Conservation (phyloP, 208 protist species). For the Wallacemonas sp. region DNA sequence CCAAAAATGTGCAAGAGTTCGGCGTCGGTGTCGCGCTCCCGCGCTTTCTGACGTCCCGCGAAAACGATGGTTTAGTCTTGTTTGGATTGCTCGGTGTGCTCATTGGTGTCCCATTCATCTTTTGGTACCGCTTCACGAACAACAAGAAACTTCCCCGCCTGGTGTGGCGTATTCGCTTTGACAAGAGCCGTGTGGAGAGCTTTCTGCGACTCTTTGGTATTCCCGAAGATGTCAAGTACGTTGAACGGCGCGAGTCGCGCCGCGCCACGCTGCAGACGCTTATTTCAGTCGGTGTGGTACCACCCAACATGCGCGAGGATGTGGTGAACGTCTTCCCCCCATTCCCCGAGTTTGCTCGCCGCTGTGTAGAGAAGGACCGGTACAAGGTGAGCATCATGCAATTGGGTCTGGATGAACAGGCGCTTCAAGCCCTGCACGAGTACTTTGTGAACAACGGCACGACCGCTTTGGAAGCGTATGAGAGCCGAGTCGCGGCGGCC, state of each 20-base stretch:
- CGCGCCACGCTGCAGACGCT: slow-evolving; percentile 42
- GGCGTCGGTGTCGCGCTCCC: slow-evolving; percentile 89
- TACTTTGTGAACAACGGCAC: slow-evolving; percentile 69
- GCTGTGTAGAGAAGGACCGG: slow-evolving; percentile 75
- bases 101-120: slow-evolving; percentile 56
- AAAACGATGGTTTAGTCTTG: slow-evolving; percentile 87
- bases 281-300: slow-evolving; percentile 57
- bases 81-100: slow-evolving; percentile 84
- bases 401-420: slow-evolving; percentile 47
- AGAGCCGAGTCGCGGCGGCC: slow-evolving; percentile 15
- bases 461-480: slow-evolving; percentile 62
- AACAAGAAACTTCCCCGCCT: slow-evolving; percentile 69
- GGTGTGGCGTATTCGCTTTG: slow-evolving; percentile 71
- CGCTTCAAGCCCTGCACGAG: slow-evolving; percentile 46
- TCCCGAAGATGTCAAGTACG: slow-evolving; percentile 71
- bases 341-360: slow-evolving; percentile 74
- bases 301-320: slow-evolving; percentile 59
- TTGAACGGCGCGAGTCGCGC: slow-evolving; percentile 66
- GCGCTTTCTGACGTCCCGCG: slow-evolving; percentile 80
- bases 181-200: slow-evolving; percentile 78
- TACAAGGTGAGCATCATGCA: slow-evolving; percentile 60
- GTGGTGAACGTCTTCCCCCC: slow-evolving; percentile 66
- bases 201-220: slow-evolving; percentile 84
- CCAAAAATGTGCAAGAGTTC: slow-evolving; percentile 67
- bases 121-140: slow-evolving; percentile 84